phyloP scores from a whole-genome alignment of 805 yeast species.

The Schwanniomyces polymorphus region DNA sequence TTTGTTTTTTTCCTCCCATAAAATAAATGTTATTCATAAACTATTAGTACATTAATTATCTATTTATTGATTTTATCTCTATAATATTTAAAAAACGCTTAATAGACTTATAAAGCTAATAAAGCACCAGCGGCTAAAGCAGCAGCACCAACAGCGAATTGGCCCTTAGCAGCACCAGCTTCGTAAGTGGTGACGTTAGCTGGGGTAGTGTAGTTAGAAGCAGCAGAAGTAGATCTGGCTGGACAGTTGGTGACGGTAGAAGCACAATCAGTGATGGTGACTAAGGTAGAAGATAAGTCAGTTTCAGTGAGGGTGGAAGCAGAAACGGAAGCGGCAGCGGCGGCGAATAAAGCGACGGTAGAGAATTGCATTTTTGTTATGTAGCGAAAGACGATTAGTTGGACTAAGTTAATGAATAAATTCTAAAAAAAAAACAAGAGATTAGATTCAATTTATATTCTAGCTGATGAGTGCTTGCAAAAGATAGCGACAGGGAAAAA shows the following conservation, averaged over 20 bases:
- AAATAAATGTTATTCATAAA: background rate
- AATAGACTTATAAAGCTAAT: conserved; percentile 54
- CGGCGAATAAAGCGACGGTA: conserved; percentile 33
- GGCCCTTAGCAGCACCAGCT: conserved; percentile 31
- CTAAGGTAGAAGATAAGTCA: conserved; percentile 34
- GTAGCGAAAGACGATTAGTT: conserved; percentile 35
- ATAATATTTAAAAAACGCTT: background rate
- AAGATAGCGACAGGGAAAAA: background rate
- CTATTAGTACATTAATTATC: background rate
- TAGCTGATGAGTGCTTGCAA: background rate
- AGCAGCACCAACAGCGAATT: conserved; percentile 44
- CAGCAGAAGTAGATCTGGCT: conserved; percentile 17
- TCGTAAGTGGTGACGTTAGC: conserved; percentile 36
- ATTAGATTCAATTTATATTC: background rate
- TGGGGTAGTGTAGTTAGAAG: conserved; percentile 19
- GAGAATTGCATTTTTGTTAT: conserved; percentile 40
- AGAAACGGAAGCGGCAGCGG: conserved; percentile 28
- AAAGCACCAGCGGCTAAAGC: conserved; percentile 50
- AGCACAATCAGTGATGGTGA: conserved; percentile 49
- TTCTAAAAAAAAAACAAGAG: conserved; percentile 14
- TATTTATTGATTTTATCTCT: background rate
- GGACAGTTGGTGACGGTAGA: conserved; percentile 51
- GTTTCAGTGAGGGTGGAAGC: conserved; percentile 26
- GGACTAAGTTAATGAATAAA: conserved; percentile 13
- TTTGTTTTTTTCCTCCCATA: background rate